These are phyloP conservation scores for Venturia pyrina DNA, from an alignment of 2,329 filamentous ascomycete genomes.

Conservation along the genomic window DNA sequence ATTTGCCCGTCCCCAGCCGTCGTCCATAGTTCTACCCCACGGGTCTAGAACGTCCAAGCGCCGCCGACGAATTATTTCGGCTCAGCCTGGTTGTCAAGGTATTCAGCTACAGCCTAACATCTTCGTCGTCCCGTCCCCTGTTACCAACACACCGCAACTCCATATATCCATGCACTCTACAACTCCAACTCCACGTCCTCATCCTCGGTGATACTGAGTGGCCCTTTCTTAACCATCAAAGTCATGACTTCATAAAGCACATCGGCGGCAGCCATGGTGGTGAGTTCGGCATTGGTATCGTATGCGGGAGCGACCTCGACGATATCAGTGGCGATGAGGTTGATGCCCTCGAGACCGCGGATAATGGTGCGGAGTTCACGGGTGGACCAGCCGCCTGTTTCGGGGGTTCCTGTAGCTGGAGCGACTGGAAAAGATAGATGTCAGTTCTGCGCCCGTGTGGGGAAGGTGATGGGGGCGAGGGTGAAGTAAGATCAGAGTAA, in stretches of 20 bases:
- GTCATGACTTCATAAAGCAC: constrained; percentile 70
- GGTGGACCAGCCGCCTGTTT: constrained; percentile 68
- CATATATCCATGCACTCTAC: not conserved
- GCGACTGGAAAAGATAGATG: constrained; percentile 40
- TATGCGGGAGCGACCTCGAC: constrained; percentile 67
- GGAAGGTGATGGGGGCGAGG: not conserved
- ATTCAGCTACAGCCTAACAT: no score
- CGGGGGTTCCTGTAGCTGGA: constrained; percentile 63
- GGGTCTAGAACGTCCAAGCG: no score
- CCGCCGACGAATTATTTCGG: no score
- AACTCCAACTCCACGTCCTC: constrained; percentile 10
- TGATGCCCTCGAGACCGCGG: constrained; percentile 57
- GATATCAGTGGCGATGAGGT: constrained; percentile 60
- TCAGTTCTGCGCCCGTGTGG: not conserved
- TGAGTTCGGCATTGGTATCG: constrained; percentile 62
- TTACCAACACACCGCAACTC: no score
- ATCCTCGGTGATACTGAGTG: constrained; percentile 39
- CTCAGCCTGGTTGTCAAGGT: no score
- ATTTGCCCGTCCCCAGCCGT: no score
- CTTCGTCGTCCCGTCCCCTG: no score
- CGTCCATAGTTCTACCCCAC: no score
- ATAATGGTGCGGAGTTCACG: constrained; percentile 63
- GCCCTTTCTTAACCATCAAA: constrained; percentile 72
- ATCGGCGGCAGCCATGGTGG: constrained; percentile 65
- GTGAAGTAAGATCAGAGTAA: no score